Evolutionary conservation across 768 basidiomycete species (phyloP).

Genomic region (Boletus pseudopeckii): DNA sequence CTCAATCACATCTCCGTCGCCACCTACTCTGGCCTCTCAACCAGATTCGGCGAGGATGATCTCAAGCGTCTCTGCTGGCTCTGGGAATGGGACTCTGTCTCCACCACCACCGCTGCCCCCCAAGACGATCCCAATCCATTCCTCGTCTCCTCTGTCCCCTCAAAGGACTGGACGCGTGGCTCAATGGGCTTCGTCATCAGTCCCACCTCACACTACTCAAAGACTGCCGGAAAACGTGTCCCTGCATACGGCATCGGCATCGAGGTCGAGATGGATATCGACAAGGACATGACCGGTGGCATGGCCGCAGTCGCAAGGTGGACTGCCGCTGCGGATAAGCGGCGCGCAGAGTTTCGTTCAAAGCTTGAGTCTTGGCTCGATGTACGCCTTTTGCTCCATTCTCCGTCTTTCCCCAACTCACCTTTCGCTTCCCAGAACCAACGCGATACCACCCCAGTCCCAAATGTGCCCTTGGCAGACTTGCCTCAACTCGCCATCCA

Average conservation of each 20-base stretch:
- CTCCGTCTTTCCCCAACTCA: slow-evolving; percentile 3
- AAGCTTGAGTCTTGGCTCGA: slow-evolving; percentile 66
- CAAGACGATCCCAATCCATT: slow-evolving; percentile 72
- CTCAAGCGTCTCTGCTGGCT: slow-evolving; percentile 78
- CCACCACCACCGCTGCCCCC: slow-evolving; percentile 29
- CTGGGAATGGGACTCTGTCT: slow-evolving; percentile 79
- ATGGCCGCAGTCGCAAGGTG: slow-evolving; percentile 89
- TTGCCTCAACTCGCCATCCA: slow-evolving; percentile 54
- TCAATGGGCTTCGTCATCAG: slow-evolving; percentile 77
- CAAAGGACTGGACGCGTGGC: slow-evolving; percentile 74
- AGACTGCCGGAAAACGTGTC: slow-evolving; percentile 58
- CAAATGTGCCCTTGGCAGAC: slow-evolving; percentile 61
- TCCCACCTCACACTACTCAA: slow-evolving; percentile 70
- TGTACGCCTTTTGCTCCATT: slow-evolving; percentile 36
- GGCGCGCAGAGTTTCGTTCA: slow-evolving; percentile 52
- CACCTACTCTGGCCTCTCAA: slow-evolving; percentile 63
- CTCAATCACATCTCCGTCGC: slow-evolving; percentile 71
- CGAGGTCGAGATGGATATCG: slow-evolving; percentile 82
- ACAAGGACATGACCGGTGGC: slow-evolving; percentile 75
- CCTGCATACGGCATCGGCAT: slow-evolving; percentile 85
- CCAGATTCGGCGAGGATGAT: slow-evolving; percentile 65
- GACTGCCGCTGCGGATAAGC: slow-evolving; percentile 66
- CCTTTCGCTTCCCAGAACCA: slow-evolving; percentile 46
- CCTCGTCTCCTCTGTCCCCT: slow-evolving; percentile 41
- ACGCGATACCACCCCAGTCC: slow-evolving; percentile 38